Conservation (phyloP, 2,329 filamentous ascomycete species). For the Penicillium occitanis region DNA sequence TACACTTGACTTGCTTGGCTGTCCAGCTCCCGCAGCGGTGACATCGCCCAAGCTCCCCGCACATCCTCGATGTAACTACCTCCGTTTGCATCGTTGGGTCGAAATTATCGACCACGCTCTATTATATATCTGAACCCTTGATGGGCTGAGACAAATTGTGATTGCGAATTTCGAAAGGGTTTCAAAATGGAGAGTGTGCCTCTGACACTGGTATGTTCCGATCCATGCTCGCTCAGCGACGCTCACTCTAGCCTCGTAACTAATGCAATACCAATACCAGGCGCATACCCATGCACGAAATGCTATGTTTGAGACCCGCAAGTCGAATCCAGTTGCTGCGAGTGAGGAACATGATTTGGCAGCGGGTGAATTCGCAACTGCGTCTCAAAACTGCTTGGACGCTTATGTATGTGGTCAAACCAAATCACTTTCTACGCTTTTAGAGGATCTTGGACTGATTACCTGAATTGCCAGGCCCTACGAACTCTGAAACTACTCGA, state of each 20-base stretch:
- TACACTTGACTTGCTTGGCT: not conserved
- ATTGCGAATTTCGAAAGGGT: not conserved
- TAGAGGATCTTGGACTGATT: not conserved
- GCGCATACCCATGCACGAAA: conserved; percentile 88
- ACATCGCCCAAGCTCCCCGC: conserved; percentile 4
- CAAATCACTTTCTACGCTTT: not conserved
- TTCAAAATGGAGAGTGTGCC: conserved; percentile 66
- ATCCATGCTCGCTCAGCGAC: conserved; percentile 13
- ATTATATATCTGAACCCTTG: not conserved
- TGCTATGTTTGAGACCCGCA: conserved; percentile 69
- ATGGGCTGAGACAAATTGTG: not conserved
- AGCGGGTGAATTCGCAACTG: conserved; percentile 82
- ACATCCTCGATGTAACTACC: not conserved
- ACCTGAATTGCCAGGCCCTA: conserved; percentile 59
- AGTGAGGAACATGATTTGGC: conserved; percentile 86
- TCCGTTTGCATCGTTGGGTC: conserved; percentile 2
- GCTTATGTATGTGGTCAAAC: conserved; percentile 47
- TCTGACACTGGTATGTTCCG: conserved; percentile 59
- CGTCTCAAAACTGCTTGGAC: conserved; percentile 69
- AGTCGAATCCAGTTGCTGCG: conserved; percentile 71
- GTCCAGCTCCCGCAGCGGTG: conserved; percentile 2
- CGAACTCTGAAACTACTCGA: conserved; percentile 83
- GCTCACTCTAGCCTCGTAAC: conserved; percentile 2
- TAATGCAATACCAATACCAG: conserved; percentile 43
- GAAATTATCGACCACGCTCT: not conserved